phyloP scores from a whole-genome alignment of 2,329 filamentous ascomycete species.

The Chalara sp. region DNA sequence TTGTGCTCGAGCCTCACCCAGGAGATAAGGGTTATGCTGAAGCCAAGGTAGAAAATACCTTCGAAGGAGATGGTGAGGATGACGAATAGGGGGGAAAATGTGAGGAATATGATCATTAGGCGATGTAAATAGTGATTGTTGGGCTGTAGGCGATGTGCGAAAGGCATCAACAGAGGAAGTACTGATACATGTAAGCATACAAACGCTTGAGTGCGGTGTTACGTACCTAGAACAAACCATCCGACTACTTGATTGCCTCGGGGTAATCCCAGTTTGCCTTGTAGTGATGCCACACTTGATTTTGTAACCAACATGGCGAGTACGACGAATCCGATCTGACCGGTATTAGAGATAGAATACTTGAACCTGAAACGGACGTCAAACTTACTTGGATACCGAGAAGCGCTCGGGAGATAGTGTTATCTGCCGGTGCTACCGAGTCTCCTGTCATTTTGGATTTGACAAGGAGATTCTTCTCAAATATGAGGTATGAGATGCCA shows the following conservation, averaged over 20 bases:
- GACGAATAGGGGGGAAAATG: constrained; percentile 88
- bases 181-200: constrained; percentile 36
- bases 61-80: constrained; percentile 97
- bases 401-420: constrained; percentile 49
- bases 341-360: constrained; percentile 30
- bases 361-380: neutral
- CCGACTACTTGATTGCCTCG: constrained; percentile 82
- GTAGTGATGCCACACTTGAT: constrained; percentile 77
- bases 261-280: constrained; percentile 78
- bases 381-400: constrained; percentile 57
- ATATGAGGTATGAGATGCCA: constrained; percentile 71
- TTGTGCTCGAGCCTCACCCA: constrained; percentile 92
- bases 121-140: constrained; percentile 88
- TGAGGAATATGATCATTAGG: constrained; percentile 80
- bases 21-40: constrained; percentile 71
- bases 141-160: constrained; percentile 72
- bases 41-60: constrained; percentile 89
- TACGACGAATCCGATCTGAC: constrained; percentile 61
- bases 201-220: constrained; percentile 6
- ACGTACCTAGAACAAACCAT: constrained; percentile 69
- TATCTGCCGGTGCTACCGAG: constrained; percentile 29
- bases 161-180: constrained; percentile 68
- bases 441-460: constrained; percentile 19
- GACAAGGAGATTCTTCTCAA: constrained; percentile 51
- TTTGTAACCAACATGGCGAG: constrained; percentile 81